Base-by-base conservation (phyloP, 805 yeast genomes). In the Naumovozyma dairenensis region DNA sequence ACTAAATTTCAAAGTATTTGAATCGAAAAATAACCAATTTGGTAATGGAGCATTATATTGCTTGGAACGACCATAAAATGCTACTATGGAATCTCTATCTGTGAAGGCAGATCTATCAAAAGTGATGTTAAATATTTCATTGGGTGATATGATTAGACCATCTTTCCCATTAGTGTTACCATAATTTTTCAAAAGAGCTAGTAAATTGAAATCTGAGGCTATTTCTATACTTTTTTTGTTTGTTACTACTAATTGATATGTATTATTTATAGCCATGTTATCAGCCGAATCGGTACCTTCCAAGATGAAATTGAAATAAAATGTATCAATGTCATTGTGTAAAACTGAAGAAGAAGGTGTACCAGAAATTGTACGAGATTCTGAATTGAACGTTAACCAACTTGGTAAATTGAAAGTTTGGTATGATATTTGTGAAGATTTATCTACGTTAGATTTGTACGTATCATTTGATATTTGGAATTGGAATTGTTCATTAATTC, bases 31-130 rank as follows among this genome's bases (percentile, higher is more conserved):
- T 33, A 85, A 63, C 97, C 98, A 92, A 51, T 74, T 79, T 25
- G 98, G 98, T 36, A 92, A 66, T 3, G 98, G 89, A 1, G 94
- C 72, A 52, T 87, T 73, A 55, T 83, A 85, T 21, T 45, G 46
- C 10, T 67, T 60, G n/a, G 87, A 74, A 42, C 80, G 71, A 15
- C 96, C 96, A 51, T 83, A 81, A n/a, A 40, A 26, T 6, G 78
- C 77, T 13, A 70, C 65, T 2, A 64, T 50, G 35, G 71, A 59
- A 19, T 64, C 59, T 3, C 77, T 69, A 40, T 67, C 50, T 8
- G 63, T 55, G 52, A 87, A 92, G 6, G 81, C 72, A 36, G 70
- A 63, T 16, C 61, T 51, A 28, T 76, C 72, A 49, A 92, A 85
- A 19, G 72, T 58, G 37, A 92, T 63, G 32, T 69, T 61, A 55